Percentiles rank a stretch among this genome's conserved stretches.
Evolutionary conservation across 106 monocot genomes (phyloP).

Genomic region (Phalaenopsis aphrodite): DNA sequence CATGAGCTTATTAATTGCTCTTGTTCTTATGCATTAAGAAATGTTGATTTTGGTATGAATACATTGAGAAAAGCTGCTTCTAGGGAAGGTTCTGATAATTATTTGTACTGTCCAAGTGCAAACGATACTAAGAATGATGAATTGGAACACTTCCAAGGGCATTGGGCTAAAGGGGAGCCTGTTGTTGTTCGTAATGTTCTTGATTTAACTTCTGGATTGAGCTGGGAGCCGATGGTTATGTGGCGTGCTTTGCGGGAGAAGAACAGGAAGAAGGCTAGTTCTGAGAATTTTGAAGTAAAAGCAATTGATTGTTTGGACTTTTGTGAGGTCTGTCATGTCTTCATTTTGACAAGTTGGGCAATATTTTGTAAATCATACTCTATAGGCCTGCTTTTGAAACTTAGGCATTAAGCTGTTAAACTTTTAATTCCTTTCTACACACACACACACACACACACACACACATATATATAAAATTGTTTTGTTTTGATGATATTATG

Average conservation of each 20-base stretch:
- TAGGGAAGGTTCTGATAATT: slow-evolving; percentile 44
- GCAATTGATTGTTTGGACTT: slow-evolving; percentile 76
- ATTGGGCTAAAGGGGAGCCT: slow-evolving; percentile 67
- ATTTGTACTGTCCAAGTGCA: slow-evolving; percentile 48
- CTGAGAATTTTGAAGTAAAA: slow-evolving; percentile 38
- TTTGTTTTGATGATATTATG: background rate
- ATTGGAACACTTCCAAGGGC: slow-evolving; percentile 42
- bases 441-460: background rate
- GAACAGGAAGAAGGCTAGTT: slow-evolving; percentile 19
- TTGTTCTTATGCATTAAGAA: slow-evolving; percentile 18
- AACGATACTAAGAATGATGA: slow-evolving; percentile 30
- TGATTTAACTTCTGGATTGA: slow-evolving; percentile 46
- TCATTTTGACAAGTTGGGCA: background rate
- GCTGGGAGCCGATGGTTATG: slow-evolving; percentile 85
- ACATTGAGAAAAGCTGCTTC: slow-evolving; percentile 30
- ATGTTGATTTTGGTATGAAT: slow-evolving; percentile 15
- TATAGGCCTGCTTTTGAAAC: background rate
- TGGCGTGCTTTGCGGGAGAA: slow-evolving; percentile 67
- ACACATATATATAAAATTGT: too few species aligned
- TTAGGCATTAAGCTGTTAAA: background rate
- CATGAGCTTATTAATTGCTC: slow-evolving; percentile 16
- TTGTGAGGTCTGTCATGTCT: slow-evolving; percentile 46
- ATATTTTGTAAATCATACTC: background rate
- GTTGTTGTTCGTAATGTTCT: slow-evolving; percentile 63
- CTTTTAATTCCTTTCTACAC: background rate